Base-by-base conservation (phyloP, 1,139 yeast genomes). In the Blastobotrys illinoisensis region DNA sequence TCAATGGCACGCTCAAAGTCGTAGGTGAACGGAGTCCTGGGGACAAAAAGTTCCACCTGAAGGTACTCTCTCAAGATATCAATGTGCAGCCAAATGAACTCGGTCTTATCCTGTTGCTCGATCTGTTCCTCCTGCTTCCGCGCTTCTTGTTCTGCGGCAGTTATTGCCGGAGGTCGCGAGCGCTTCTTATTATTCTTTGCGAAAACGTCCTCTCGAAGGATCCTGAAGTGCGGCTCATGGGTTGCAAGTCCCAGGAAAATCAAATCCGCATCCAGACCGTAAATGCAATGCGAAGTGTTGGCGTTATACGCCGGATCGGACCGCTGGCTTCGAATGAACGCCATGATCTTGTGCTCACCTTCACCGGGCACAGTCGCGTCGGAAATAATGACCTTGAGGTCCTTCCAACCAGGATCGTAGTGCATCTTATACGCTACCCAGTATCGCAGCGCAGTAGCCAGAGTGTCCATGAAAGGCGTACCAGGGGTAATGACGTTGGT, bases 331-430 rank as follows among this genome's bases (percentile, higher is more conserved):
- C 99, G 81, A 60, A 95, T 89, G 67, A 84, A 95, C 65, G 88
- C 89, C 99, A 93, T 93, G 64, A 93, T 89, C 70, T 93, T 93
- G 74, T 93, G 99, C 74, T 95, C 99, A 69, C 99, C 99, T 78
- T 95, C 99, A 60, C 99, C 99, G 2, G 99, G 99, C n/a, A 90
- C 98, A 62, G 93, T 93, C 61, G 95, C 97, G 53, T 96, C 99
- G 55, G 96, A 87, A 59, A 95, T 82, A 44, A 95, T 81, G 55
- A 95, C 84, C 62, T 90, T 82, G 60, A 89, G 77, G 58, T 85
- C 81, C 62, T 89, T 87, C 99, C 99, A 95, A 54, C 86, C 89
- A 5, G 96, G 82, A 66, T 95, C 99, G 49, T 85, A 84, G 46
- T 95, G 83, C 51, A 93, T 83, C 71, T 95, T 95, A 68, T 88